Evolutionary conservation across 2,329 filamentous ascomycete genomes (phyloP).

Genomic region (Aspergillus fumigatiaffinis): DNA sequence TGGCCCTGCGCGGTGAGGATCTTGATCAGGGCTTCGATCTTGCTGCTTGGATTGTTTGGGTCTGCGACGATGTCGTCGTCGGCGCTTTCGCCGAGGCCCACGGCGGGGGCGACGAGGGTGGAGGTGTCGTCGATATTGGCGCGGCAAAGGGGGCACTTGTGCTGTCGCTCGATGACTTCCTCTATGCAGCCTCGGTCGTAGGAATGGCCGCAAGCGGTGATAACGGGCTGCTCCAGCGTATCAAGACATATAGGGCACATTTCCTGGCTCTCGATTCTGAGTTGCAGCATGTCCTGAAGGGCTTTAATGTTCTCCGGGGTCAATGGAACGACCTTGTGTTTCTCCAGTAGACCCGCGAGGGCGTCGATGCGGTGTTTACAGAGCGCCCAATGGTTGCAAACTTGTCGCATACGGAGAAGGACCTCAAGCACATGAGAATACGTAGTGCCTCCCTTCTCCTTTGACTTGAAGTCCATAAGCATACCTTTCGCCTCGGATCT

Average conservation of each 20-base stretch:
- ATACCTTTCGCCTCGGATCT: slow-evolving; percentile 71
- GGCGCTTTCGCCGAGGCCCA: slow-evolving; percentile 50
- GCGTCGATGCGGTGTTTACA: slow-evolving; percentile 70
- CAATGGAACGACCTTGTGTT: slow-evolving; percentile 63
- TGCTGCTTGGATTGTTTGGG: slow-evolving; percentile 67
- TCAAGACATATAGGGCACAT: slow-evolving; percentile 82
- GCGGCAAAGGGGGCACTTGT: slow-evolving; percentile 82
- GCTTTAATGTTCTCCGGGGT: slow-evolving; percentile 68
- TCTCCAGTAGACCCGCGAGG: slow-evolving; percentile 66
- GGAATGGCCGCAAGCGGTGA: slow-evolving; percentile 78
- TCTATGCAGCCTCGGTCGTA: slow-evolving; percentile 74
- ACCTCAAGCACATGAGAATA: slow-evolving; percentile 78
- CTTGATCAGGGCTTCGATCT: slow-evolving; percentile 73
- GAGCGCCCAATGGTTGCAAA: slow-evolving; percentile 85
- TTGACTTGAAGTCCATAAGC: slow-evolving; percentile 56
- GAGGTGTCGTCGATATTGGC: slow-evolving; percentile 59
- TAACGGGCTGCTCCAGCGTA: slow-evolving; percentile 65
- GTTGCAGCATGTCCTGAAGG: slow-evolving; percentile 69
- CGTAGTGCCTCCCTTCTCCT: slow-evolving; percentile 46
- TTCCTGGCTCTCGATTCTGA: slow-evolving; percentile 75
- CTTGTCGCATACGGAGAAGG: slow-evolving; percentile 75
- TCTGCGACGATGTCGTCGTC: slow-evolving; percentile 54
- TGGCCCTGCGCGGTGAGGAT: slow-evolving; percentile 70
- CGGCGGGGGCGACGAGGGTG: slow-evolving; percentile 63
- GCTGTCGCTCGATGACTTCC: slow-evolving; percentile 68